phyloP scores from a whole-genome alignment of 306 rosid genomes.

The Lathyrus oleraceus region DNA sequence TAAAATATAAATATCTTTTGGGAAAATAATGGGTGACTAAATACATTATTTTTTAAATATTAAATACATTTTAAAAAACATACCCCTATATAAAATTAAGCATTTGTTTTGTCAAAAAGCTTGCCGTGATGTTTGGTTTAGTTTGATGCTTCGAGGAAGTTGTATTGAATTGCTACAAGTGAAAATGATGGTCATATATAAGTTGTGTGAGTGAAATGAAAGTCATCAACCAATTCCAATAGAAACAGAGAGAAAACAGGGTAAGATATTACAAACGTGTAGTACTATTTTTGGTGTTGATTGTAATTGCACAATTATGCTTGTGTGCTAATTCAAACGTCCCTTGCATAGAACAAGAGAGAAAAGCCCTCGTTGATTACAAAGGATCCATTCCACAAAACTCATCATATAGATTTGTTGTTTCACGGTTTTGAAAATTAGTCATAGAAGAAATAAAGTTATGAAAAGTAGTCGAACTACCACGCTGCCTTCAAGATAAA shows the following conservation, averaged over 20 bases:
- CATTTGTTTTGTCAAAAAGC: too few species aligned
- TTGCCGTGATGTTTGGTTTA: background rate
- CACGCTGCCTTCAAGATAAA: too few species aligned
- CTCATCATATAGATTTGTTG: too few species aligned
- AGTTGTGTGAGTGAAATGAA: background rate
- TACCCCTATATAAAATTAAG: too few species aligned
- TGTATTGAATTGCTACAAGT: background rate
- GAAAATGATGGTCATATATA: background rate
- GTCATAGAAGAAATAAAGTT: too few species aligned
- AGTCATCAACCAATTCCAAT: background rate
- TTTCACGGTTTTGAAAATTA: too few species aligned
- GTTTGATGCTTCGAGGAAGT: background rate
- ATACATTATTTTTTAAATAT: too few species aligned
- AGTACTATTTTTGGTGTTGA: background rate
- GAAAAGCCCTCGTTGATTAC: conserved; percentile 24
- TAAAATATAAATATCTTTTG: too few species aligned
- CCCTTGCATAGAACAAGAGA: conserved; percentile 22
- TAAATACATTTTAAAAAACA: too few species aligned
- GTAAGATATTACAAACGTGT: background rate
- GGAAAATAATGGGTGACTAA: too few species aligned
- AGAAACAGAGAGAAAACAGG: conserved; percentile 14
- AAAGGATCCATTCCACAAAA: background rate
- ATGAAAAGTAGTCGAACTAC: too few species aligned
- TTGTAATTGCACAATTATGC: background rate
- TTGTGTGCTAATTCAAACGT: conserved; percentile 12